Evolutionary conservation across 2,329 filamentous ascomycete genomes (phyloP), one percentile per base, ranked within the genome.

Genomic region (Venturia oleaginea): DNA sequence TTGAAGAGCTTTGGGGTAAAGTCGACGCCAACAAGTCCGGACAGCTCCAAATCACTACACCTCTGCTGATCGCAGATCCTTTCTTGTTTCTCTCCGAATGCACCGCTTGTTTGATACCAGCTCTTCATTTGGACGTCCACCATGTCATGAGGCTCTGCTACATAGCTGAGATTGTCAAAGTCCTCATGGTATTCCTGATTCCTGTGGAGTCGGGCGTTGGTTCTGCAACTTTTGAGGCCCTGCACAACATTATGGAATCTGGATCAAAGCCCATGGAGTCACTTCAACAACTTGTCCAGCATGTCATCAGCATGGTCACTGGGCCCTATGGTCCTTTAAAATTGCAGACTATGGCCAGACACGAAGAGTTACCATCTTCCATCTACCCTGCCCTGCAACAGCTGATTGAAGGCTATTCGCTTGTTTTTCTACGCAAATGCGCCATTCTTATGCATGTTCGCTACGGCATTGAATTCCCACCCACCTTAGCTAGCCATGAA

Each of bases 391-490:
- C 73, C 67, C 72, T 78, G 10, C 70, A 76, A 8, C 72, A 71
- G 17, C 70, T 81, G 66, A 82, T 91, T 30, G 85, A 87, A 67
- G 92, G 88, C 70, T 99, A 97, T 71, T 91, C 92, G 4, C 81
- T 97, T n/a, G 82, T 86, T 0, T 99, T 97, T 78, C 80, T 99
- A 46, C 88, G 94, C 66, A 99, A 99, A 77, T 83, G 84, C 8
- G 83, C 86, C 55, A 84, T 99, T 59, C 84, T 97, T 43, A 84
- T 97, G 67, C 88, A 97, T 73, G 88, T 95, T 66, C 89, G 91
- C 69, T 92, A 90, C 72, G 93, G 93, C 22, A 86, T 97, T 61
- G 90, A 96, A 68, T 92, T 97, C 71, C 89, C 89, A 54, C 86
- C 83, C 71, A 83, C 89, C 65, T 79, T 87, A 38, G 83, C 87